A percentile compares a stretch with the other conserved stretches of the same genome.
phyloP scores from a whole-genome alignment of 2,329 filamentous ascomycete species.

The Sporothrix brasiliensis region DNA sequence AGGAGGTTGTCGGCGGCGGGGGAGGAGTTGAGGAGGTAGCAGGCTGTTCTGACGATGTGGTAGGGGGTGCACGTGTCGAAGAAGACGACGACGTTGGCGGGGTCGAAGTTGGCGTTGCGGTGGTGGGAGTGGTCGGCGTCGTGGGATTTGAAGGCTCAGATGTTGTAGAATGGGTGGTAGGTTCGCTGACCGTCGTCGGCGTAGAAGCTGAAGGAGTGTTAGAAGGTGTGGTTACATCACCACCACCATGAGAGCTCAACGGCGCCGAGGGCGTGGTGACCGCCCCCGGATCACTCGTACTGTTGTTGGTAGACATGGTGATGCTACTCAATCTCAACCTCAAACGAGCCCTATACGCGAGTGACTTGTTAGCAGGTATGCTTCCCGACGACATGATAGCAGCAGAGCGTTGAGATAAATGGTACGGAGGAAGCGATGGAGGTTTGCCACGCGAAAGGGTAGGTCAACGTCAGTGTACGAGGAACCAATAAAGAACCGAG shows the following conservation, averaged over 20 bases:
- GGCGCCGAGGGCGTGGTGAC: conserved; percentile 26
- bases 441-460: not conserved
- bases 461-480: not conserved
- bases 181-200: conserved; percentile 25
- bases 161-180: conserved; percentile 6
- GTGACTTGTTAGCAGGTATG: conserved; percentile 40
- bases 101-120: conserved; percentile 33
- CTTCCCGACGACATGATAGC: conserved; percentile 14
- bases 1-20: conserved; percentile 36
- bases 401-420: not conserved
- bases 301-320: conserved; percentile 42
- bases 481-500: not conserved
- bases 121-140: conserved; percentile 27
- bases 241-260: conserved; percentile 30
- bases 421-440: not conserved
- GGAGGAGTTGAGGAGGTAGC: conserved; percentile 26
- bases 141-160: conserved; percentile 3
- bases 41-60: conserved; percentile 29
- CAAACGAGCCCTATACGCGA: conserved; percentile 38
- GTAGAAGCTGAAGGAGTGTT: conserved; percentile 32
- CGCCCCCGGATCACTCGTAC: conserved; percentile 35
- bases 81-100: conserved; percentile 23
- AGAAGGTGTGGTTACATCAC: conserved; percentile 32
- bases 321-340: conserved; percentile 39
- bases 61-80: not conserved